phyloP scores from a whole-genome alignment of 78 protist species.

The Dictyostelium citrinum region DNA sequence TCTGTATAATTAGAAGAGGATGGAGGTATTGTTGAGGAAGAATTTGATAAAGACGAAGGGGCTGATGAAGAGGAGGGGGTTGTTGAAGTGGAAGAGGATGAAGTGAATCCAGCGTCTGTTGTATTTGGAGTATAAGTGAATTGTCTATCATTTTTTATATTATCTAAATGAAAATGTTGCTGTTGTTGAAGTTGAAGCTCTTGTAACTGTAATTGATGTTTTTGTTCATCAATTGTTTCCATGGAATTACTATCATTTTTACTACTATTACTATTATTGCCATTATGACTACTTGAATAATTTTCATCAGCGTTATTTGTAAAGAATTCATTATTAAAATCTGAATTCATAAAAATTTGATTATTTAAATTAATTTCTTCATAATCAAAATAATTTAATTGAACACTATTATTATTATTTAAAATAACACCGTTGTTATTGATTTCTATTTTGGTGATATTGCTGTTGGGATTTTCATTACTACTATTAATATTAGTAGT shows the following conservation, averaged over 20 bases:
- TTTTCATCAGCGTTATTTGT: not conserved
- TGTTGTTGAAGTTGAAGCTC: not conserved
- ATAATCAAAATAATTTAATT: not conserved
- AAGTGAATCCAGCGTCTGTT: not conserved
- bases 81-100: not conserved
- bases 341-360: not conserved
- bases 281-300: not conserved
- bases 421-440: no score
- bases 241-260: not conserved
- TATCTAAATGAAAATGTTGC: not conserved
- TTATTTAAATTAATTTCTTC: not conserved
- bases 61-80: not conserved
- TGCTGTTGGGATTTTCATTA: not conserved
- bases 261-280: not conserved
- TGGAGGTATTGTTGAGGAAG: not conserved
- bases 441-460: no score
- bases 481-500: not conserved
- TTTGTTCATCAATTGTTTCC: not conserved
- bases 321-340: not conserved
- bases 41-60: not conserved
- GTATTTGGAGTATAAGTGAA: not conserved
- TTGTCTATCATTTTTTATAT: not conserved
- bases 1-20: not conserved
- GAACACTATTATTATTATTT: not conserved
- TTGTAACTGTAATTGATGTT: not conserved